Conservation (phyloP, 2,329 filamentous ascomycete genomes). For the Coniosporium tulheliwenetii region DNA sequence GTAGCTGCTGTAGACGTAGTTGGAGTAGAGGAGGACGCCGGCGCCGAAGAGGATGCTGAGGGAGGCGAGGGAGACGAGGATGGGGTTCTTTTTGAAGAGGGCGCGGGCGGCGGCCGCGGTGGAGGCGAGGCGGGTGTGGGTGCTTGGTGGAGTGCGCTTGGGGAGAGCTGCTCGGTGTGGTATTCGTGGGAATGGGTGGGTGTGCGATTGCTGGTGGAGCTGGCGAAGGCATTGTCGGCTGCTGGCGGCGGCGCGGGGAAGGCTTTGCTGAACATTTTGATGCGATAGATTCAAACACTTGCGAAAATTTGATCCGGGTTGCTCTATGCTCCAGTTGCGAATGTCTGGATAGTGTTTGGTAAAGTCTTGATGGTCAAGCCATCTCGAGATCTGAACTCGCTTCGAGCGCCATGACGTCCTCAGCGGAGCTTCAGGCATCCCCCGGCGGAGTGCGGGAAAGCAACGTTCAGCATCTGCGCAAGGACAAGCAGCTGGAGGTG, state of each 20-base stretch:
- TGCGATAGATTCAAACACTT: no score
- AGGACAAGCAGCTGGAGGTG: no score
- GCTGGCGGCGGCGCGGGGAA: constrained; percentile 7
- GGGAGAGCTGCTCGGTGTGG: constrained; percentile 9
- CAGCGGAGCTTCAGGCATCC: no score
- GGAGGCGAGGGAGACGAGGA: constrained; percentile 19
- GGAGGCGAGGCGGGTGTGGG: constrained; percentile 2
- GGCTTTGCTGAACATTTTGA: constrained; percentile 6
- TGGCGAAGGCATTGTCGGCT: constrained; percentile 10
- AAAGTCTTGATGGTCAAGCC: no score
- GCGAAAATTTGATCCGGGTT: no score
- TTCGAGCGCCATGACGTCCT: no score
- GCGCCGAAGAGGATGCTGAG: constrained; percentile 22
- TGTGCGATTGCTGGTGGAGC: constrained; percentile 4
- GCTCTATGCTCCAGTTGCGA: no score
- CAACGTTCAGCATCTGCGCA: no score
- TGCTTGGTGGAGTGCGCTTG: constrained; percentile 12
- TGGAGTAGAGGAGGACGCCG: constrained; percentile 25
- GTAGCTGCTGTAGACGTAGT: constrained; percentile 30
- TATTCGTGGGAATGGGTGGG: constrained; percentile 9
- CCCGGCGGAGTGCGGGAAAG: no score
- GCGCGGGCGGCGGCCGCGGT: constrained; percentile 12
- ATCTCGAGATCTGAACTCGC: no score
- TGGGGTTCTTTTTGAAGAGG: constrained; percentile 21
- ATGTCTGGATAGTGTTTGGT: no score